Evolutionary conservation across 805 yeast species (phyloP).

Genomic region (Wickerhamiella sergipiensis): DNA sequence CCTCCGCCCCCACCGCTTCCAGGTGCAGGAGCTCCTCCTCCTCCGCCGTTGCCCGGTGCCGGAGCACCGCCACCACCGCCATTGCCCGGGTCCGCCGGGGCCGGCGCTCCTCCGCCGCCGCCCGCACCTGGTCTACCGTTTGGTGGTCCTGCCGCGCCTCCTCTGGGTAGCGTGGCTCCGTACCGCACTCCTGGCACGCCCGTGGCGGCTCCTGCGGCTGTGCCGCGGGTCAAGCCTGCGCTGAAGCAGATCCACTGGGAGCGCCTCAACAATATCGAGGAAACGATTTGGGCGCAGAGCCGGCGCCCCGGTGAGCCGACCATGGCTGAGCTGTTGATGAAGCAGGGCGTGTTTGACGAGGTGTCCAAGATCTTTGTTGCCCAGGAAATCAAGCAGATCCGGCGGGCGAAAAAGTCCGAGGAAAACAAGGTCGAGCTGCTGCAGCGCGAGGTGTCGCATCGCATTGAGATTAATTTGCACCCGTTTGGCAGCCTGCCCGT

Average conservation of each 20-base stretch:
- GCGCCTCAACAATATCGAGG: conserved; percentile 66
- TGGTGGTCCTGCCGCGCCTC: conserved; percentile 1
- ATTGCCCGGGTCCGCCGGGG: too few relatives aligned
- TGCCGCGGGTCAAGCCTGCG: conserved; percentile 57
- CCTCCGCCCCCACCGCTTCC: conserved; percentile 19
- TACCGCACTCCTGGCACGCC: conserved; percentile 9
- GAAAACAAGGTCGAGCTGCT: conserved; percentile 51
- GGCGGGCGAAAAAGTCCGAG: conserved; percentile 32
- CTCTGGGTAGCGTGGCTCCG: not conserved
- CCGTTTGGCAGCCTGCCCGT: conserved; percentile 50
- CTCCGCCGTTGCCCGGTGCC: conserved; percentile 26
- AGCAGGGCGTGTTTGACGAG: conserved; percentile 69
- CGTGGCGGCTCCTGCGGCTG: not conserved
- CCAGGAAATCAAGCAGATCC: conserved; percentile 43
- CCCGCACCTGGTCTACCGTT: conserved; percentile 23
- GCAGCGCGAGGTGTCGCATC: conserved; percentile 80
- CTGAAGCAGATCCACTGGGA: conserved; percentile 97
- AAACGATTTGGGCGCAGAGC: conserved; percentile 63
- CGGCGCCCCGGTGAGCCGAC: conserved; percentile 36
- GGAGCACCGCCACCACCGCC: conserved; percentile 21
- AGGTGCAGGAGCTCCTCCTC: conserved; percentile 10
- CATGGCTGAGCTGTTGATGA: conserved; percentile 48
- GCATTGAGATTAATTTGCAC: conserved; percentile 87
- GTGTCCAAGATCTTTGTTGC: conserved; percentile 83
- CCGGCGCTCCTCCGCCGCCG: conserved; percentile 19